Base-by-base conservation (phyloP, 208 protist species). In the Endotrypanum monterogeii region DNA sequence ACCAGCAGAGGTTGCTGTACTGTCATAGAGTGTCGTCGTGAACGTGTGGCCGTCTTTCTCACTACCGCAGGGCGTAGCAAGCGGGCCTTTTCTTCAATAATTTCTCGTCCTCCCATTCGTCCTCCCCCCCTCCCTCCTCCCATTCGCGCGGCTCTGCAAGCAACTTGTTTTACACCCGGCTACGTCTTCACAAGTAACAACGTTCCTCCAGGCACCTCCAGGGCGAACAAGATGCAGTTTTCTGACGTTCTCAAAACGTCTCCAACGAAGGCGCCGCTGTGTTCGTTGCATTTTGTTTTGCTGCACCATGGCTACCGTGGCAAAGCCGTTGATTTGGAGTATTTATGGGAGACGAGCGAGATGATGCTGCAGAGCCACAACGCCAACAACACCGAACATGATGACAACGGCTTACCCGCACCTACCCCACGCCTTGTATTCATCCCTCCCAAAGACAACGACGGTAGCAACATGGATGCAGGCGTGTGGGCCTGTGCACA, bases 231-330 rank as follows among this genome's bases (percentile, higher is more conserved):
- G 41, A 60, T 46, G 25, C 30, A 56, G 35, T 18, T 14, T 14
- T 4, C 25, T 37, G n/a, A 5, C 5, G 12, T 1, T 11, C 41
- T 12, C 41, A 11, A 8, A 52, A 1, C 0, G 11, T 32, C 12
- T 1, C 30, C 16, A 9, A 57, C 46, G 30, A 28, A 8, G 5
- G 30, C 28, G 25, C 23, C 30, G 1, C 30, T 18, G 16, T 20
- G 28, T 14, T n/a, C 48, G 25, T 12, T 83, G 20, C 80, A 81
- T 46, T 79, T 91, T 30, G 80, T 94, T 50, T 67, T 92, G 7
- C 73, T 92, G 0, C 85, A 94, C 63, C 87, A 94, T 68, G 90
- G 90, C 46, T 92, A 88, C 46, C 84, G 84, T 55, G 84, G 83
- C 28, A 78, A 73, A 4, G 71, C 75, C 18, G 5, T 32, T 0